These are phyloP conservation scores for Globisporangium spiculum DNA, from an alignment of 352 stramenopile species.

Conservation along the genomic window DNA sequence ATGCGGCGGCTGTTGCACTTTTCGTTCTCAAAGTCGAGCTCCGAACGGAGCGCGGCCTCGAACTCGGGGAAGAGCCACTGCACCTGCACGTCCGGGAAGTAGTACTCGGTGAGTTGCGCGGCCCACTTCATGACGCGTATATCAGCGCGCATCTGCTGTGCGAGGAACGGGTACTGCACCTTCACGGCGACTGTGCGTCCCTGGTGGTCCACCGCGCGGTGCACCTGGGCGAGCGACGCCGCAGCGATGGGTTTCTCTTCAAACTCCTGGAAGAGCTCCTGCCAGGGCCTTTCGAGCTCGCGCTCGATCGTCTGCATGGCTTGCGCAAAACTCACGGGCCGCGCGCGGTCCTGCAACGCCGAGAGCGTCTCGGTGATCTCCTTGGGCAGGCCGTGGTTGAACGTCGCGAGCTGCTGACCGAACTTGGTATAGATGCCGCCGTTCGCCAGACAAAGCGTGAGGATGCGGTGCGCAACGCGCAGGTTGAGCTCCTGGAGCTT, in stretches of 20 bases:
- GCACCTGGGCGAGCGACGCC: constrained; percentile 95
- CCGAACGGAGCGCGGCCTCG: constrained; percentile 62
- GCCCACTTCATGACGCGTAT: constrained; percentile 69
- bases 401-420: constrained; percentile 95
- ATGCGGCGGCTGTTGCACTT: constrained; percentile 79
- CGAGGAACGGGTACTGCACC: constrained; percentile 92
- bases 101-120: constrained; percentile 61
- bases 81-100: constrained; percentile 91
- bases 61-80: constrained; percentile 97
- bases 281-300: constrained; percentile 64
- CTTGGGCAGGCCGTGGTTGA: constrained; percentile 94
- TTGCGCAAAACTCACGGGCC: constrained; percentile 54
- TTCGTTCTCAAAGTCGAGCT: constrained; percentile 86
- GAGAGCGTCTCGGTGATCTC: constrained; percentile 93
- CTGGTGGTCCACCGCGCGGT: constrained; percentile 87
- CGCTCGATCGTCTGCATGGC: constrained; percentile 47
- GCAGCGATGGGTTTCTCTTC: constrained; percentile 92
- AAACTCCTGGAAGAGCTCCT: constrained; percentile 90
- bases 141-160: constrained; percentile 70
- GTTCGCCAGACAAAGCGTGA: constrained; percentile 92
- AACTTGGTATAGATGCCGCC: constrained; percentile 98
- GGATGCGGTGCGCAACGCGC: constrained; percentile 84
- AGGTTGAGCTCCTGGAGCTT: constrained; percentile 65
- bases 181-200: constrained; percentile 95
- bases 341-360: constrained; percentile 91